Percentiles rank a stretch among this genome's conserved stretches.
Conservation (phyloP, 2,329 filamentous ascomycete genomes). For the Calycina marina region DNA sequence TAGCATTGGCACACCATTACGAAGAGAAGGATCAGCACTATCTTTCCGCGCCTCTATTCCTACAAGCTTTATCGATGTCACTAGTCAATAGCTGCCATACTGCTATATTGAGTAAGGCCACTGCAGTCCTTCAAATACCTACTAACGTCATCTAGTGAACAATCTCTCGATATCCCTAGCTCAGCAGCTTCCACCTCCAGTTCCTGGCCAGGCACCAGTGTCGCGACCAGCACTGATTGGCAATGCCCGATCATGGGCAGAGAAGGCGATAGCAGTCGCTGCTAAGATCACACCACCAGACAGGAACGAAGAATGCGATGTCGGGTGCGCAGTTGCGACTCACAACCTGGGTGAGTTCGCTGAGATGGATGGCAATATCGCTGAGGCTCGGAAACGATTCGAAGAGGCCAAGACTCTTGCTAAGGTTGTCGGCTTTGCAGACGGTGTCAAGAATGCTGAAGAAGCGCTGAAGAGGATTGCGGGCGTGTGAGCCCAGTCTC, state of each 20-base stretch:
- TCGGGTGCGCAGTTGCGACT: slow-evolving; percentile 69
- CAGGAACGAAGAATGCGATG: slow-evolving; percentile 65
- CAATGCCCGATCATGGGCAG: slow-evolving; percentile 64
- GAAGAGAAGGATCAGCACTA: slow-evolving; percentile 60
- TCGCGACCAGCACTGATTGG: slow-evolving; percentile 49
- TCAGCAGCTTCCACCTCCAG: slow-evolving; percentile 27
- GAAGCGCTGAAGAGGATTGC: slow-evolving; percentile 30
- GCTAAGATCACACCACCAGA: slow-evolving; percentile 48
- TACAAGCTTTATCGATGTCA: slow-evolving; percentile 65
- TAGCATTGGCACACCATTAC: slow-evolving; percentile 64
- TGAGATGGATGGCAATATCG: slow-evolving; percentile 52
- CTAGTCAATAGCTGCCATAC: slow-evolving; percentile 56
- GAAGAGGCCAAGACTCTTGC: slow-evolving; percentile 51
- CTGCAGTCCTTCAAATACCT: background rate
- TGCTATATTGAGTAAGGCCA: slow-evolving; percentile 54
- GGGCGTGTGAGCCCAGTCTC: too few species aligned
- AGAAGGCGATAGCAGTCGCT: slow-evolving; percentile 57
- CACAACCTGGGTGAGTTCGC: slow-evolving; percentile 79
- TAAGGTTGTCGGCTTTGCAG: slow-evolving; percentile 34
- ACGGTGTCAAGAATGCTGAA: slow-evolving; percentile 37
- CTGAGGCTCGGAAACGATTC: slow-evolving; percentile 54
- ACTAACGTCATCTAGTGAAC: slow-evolving; percentile 45
- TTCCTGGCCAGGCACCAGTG: slow-evolving; percentile 25
- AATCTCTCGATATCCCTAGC: slow-evolving; percentile 63
- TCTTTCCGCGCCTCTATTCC: slow-evolving; percentile 70